Base-by-base conservation (phyloP, 345 rosid genomes). In the Arabidopsis suecica region DNA sequence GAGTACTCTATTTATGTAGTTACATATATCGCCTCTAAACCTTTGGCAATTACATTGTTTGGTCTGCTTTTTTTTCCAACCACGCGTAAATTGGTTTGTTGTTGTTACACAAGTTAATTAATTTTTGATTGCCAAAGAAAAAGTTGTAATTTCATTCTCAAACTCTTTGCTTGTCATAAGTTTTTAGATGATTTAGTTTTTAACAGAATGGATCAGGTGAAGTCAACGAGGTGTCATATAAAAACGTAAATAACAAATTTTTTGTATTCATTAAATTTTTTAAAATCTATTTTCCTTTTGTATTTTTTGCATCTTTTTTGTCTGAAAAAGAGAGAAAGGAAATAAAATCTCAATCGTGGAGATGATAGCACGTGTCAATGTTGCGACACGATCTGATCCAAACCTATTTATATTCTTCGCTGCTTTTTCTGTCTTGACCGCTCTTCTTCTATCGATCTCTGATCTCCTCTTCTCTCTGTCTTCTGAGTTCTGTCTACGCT, bases 341-440 rank as follows among this genome's bases (percentile, higher is more conserved):
- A 5, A 25, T 45, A 42, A 53, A 40, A 13, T 55, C 3, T 16
- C 45, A 28, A 59, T 12, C 61, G 73, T 30, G 74, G 80, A 82
- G 87, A 87, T 81, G 23, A 64, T 7, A 85, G 83, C 96, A 91
- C 98, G 93, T 91, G 90, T 84, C 75, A 59, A 18, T 54, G 67
- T 47, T 51, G 66, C 1, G 61, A 68, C 78, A 72, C 57, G 79
- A 86, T 86, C 97, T 93, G 97, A 93, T 91, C 93, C 93, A 91
- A 91, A 93, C 96, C 96, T 93, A 93, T 93, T 93, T 93, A 93
- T 91, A 91, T 89, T 86, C 87, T 91, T 64, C 83, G 70, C 88
- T 85, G 83, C 83, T 85, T 80, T 83, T 86, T 65, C 66, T 82
- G 71, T 89, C 84, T 85, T 66, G 86, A 82, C 87, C 90, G 88